These are phyloP conservation scores for Suzukiozyma palmioleophila DNA, from an alignment of 1,139 yeast species.

Conservation along the genomic window DNA sequence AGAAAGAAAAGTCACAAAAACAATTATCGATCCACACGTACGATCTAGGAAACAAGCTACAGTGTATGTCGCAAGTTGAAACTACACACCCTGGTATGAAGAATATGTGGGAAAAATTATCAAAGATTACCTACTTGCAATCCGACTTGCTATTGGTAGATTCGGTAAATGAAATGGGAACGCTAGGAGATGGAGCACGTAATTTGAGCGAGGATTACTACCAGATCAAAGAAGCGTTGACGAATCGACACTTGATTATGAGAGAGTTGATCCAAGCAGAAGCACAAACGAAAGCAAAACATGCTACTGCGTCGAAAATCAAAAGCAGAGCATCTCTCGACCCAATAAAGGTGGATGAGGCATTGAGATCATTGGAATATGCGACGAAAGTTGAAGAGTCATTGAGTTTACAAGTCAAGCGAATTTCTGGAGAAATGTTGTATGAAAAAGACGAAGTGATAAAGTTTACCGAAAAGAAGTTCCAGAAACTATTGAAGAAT, in stretches of 20 bases:
- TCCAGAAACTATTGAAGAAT: constrained; percentile 52
- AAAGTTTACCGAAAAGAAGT: constrained; percentile 50
- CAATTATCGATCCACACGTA: constrained; percentile 53
- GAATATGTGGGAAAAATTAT: constrained; percentile 76
- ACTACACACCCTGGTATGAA: constrained; percentile 61
- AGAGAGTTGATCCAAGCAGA: constrained; percentile 82
- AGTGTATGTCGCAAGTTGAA: constrained; percentile 48
- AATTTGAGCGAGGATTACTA: constrained; percentile 70
- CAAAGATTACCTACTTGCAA: constrained; percentile 61
- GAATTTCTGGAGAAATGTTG: constrained; percentile 84
- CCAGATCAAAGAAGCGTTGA: constrained; percentile 85
- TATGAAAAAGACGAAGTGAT: constrained; percentile 61
- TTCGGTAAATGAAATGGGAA: constrained; percentile 70
- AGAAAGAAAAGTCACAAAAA: constrained; percentile 51
- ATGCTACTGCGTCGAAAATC: constrained; percentile 68
- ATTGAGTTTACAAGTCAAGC: constrained; percentile 65
- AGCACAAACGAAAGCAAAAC: constrained; percentile 63
- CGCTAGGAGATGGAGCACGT: constrained; percentile 71
- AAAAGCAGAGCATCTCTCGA: constrained; percentile 74
- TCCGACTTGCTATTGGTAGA: constrained; percentile 77
- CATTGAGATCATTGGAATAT: constrained; percentile 70
- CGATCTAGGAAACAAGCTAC: constrained; percentile 62
- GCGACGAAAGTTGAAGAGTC: constrained; percentile 79
- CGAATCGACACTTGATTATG: constrained; percentile 89
- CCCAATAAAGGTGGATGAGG: constrained; percentile 89